Percentiles rank a stretch among this genome's conserved stretches.
Conservation (phyloP, 75 land plant species). For the Cunninghamia lanceolata region DNA sequence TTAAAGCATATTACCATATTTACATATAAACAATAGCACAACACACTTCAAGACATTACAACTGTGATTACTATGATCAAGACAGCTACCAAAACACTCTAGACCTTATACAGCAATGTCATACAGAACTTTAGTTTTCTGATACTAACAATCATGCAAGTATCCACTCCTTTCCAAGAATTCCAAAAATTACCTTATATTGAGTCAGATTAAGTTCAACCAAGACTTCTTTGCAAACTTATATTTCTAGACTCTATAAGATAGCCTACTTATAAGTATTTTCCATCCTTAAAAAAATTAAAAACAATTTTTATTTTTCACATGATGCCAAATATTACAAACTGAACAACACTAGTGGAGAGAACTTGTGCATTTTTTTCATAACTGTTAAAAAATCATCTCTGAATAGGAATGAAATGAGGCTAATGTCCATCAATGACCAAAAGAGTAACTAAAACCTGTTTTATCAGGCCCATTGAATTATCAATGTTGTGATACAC, state of each 20-base stretch:
- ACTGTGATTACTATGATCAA: background rate
- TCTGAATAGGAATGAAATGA: background rate
- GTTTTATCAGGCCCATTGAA: no score
- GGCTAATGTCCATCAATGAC: background rate
- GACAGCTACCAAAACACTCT: background rate
- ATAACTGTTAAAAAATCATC: background rate
- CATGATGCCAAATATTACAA: background rate
- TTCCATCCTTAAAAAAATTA: background rate
- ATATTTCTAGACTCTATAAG: background rate
- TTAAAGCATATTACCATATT: background rate
- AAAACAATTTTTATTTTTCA: background rate
- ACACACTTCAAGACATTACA: background rate
- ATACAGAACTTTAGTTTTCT: background rate
- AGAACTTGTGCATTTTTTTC: background rate
- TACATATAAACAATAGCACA: constrained; percentile 4
- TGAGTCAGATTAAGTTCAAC: background rate
- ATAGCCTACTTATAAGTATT: background rate
- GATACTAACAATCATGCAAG: background rate
- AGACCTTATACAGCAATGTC: background rate
- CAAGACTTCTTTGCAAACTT: no score
- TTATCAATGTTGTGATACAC: no score
- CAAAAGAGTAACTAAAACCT: no score
- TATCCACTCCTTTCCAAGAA: background rate
- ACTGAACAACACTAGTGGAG: background rate
- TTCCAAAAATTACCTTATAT: background rate